Evolutionary conservation across 1,139 yeast species (phyloP).

Genomic region (Candida neerlandica): DNA sequence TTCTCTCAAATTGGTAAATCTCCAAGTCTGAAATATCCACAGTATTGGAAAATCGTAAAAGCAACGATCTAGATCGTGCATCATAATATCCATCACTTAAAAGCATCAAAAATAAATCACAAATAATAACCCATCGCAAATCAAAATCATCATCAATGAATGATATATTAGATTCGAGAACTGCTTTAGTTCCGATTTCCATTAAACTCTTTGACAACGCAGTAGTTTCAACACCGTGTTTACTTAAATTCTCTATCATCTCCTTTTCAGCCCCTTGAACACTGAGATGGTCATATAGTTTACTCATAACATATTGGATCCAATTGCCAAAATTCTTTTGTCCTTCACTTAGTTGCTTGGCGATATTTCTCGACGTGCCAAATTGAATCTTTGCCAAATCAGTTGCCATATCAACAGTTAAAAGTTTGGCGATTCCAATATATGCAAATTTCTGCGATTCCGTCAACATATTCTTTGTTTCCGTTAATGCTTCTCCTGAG

Average conservation of each 20-base stretch:
- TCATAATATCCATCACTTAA: constrained; percentile 88
- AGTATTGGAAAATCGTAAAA: constrained; percentile 64
- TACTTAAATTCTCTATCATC: constrained; percentile 86
- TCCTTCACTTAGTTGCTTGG: constrained; percentile 63
- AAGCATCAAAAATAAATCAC: constrained; percentile 82
- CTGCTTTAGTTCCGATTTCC: constrained; percentile 42
- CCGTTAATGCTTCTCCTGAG: constrained; percentile 65
- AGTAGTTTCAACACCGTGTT: constrained; percentile 75
- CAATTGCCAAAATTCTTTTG: constrained; percentile 85
- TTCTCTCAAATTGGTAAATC: constrained; percentile 83
- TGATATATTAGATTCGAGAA: constrained; percentile 17
- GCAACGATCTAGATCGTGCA: constrained; percentile 77
- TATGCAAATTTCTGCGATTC: constrained; percentile 92
- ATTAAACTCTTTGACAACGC: constrained; percentile 69
- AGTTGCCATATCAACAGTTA: constrained; percentile 80
- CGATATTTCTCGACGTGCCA: constrained; percentile 53
- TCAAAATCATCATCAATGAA: constrained; percentile 48
- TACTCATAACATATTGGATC: constrained; percentile 73
- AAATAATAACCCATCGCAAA: constrained; percentile 88
- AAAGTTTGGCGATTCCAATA: constrained; percentile 78
- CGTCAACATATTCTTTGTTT: constrained; percentile 78
- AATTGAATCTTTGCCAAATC: constrained; percentile 64
- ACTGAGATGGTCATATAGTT: constrained; percentile 81
- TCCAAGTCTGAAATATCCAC: constrained; percentile 65
- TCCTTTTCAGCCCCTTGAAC: constrained; percentile 69